These are phyloP conservation scores for Platismatia glauca DNA, from an alignment of 495 filamentous ascomycete species.

Conservation along the genomic window DNA sequence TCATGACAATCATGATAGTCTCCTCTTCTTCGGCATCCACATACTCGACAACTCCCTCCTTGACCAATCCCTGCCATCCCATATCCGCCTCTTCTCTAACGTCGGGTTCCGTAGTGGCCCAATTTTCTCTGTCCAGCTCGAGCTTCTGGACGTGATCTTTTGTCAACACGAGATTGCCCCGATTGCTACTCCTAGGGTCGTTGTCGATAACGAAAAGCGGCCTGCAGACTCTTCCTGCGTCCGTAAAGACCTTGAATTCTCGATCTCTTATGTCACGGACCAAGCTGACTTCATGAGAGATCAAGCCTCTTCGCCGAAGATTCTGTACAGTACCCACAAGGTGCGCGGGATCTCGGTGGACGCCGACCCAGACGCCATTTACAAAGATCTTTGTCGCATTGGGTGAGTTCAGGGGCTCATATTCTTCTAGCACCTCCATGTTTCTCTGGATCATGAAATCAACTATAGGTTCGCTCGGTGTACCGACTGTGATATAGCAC, in stretches of 20 bases:
- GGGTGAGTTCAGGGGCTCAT: slow-evolving; percentile 77
- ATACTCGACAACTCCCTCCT: slow-evolving; percentile 79
- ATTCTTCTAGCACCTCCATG: slow-evolving; percentile 96
- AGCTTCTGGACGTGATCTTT: slow-evolving; percentile 67
- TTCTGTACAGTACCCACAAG: slow-evolving; percentile 67
- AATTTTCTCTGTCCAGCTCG: slow-evolving; percentile 59
- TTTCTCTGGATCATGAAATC: slow-evolving; percentile 90
- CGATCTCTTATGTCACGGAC: slow-evolving; percentile 91
- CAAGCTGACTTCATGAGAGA: slow-evolving; percentile 83
- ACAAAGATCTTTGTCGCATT: slow-evolving; percentile 97
- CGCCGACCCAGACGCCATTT: slow-evolving; percentile 95
- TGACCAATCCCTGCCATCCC: slow-evolving; percentile 79
- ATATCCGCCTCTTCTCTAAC: slow-evolving; percentile 55
- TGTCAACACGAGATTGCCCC: slow-evolving; percentile 70
- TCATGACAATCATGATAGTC: slow-evolving; percentile 98
- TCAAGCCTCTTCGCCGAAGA: slow-evolving; percentile 66
- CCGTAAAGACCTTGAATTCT: slow-evolving; percentile 97
- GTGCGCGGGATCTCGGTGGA: slow-evolving; percentile 72
- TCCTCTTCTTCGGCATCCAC: slow-evolving; percentile 98
- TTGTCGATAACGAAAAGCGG: slow-evolving; percentile 88
- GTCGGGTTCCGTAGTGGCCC: slow-evolving; percentile 45
- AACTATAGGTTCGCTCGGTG: slow-evolving; percentile 76
- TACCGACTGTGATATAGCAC: slow-evolving; percentile 94
- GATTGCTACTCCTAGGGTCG: slow-evolving; percentile 54
- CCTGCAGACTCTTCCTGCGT: slow-evolving; percentile 87